phyloP scores from a whole-genome alignment of 78 protist species.

The Parvularia atlantis region DNA sequence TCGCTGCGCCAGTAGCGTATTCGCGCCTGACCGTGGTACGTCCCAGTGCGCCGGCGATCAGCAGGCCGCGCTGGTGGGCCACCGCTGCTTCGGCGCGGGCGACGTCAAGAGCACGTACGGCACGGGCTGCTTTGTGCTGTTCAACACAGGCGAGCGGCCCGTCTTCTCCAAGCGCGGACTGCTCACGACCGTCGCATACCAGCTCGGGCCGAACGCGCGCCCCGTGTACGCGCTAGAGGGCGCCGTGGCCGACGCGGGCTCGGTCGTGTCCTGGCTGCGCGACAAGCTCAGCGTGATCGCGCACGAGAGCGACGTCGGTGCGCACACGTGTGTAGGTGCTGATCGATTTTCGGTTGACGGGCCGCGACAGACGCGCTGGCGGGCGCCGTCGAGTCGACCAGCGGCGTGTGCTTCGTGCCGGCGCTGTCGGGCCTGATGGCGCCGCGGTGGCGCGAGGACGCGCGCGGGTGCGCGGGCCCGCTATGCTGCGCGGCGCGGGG shows the following conservation, averaged over 20 bases:
- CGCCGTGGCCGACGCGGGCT: too few species aligned
- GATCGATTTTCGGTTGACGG: too few species aligned
- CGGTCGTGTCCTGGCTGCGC: too few species aligned
- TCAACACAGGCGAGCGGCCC: constrained; percentile 67
- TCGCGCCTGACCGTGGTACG: too few species aligned
- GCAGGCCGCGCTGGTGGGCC: constrained; percentile 95
- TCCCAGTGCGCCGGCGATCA: constrained; percentile 84
- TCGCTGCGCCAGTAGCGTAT: too few species aligned
- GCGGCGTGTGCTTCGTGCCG: constrained; percentile 46
- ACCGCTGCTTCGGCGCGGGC: constrained; percentile 69
- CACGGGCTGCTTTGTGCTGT: constrained; percentile 92
- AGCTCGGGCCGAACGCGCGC: constrained; percentile 44
- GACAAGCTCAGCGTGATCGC: too few species aligned
- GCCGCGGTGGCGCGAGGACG: constrained; percentile 53
- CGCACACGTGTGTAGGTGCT: too few species aligned
- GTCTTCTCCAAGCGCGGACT: constrained; percentile 78
- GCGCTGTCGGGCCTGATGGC: constrained; percentile 58
- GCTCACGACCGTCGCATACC: constrained; percentile 86
- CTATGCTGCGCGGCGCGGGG: background rate
- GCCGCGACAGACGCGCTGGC: too few species aligned
- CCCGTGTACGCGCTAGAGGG: too few species aligned
- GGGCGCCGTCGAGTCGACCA: background rate
- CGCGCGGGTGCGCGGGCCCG: constrained; percentile 10
- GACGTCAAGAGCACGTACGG: constrained; percentile 87
- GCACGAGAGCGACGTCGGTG: too few species aligned